Evolutionary conservation across 805 yeast genomes (phyloP), one percentile per base, ranked within the genome.

Genomic region (Metschnikowia cerradonensis): DNA sequence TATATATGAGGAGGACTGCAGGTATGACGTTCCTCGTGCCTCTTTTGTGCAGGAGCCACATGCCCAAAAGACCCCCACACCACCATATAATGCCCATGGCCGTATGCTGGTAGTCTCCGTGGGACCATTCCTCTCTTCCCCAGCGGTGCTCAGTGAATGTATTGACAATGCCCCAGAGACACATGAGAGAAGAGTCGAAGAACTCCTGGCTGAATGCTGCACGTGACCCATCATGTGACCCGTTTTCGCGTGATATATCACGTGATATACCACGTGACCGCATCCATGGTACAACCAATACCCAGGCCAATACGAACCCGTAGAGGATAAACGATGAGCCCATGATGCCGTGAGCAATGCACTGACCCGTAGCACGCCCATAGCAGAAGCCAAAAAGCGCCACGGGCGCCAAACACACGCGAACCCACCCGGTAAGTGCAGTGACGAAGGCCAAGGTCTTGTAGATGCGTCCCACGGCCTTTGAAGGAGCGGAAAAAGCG

Each of bases 11-110:
- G 45, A 94, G 80, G 38, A 90, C 58, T 2, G 96, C 84, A 2
- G 98, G 98, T 35, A 92, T 71, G 52, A 75, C 73, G 42, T 86
- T 82, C 19, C 61, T 45, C 14, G 51, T 48, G 47, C 81, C 80
- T 41, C 66, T 66, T 33, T 67, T 61, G 62, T 88, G 72, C 1
- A 95, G 79, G 51, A 91, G 69, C 67, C 79, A 87, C 53, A 92
- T 76, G 1, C 98, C 98, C 23, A 90, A 67, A 56, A 90, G 71
- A 6, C 97, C 98, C 50, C 96, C 95, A 46, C 89, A 81, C 95
- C 97, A 90, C 96, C 97, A 92, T 31, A 92, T 78, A 50, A 92
- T 87, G 0, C 98, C 98, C 96, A 92, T 90, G 19, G 94, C 81
- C 0, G 98, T 91, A 67, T 91, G 97, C 71, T 91, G 97, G 66